phyloP scores from a whole-genome alignment of 2,329 filamentous ascomycete species.

The Ascochyta pisi region DNA sequence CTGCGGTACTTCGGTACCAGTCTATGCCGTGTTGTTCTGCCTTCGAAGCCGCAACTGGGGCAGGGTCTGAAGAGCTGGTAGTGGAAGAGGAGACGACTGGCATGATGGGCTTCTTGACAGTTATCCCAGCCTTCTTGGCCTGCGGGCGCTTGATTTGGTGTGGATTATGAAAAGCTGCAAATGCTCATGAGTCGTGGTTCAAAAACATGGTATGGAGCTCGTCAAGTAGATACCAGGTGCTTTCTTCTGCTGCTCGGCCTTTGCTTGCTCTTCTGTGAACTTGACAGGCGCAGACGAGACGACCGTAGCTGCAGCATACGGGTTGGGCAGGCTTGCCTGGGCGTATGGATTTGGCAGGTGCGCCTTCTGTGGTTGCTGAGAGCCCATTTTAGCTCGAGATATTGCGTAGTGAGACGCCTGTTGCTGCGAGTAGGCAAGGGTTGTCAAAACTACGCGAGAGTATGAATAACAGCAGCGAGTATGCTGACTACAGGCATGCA shows the following conservation, averaged over 20 bases:
- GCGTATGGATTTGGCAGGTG: conserved; percentile 38
- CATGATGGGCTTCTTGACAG: conserved; percentile 36
- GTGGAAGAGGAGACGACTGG: conserved; percentile 24
- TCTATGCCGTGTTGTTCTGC: conserved; percentile 35
- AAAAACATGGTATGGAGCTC: conserved; percentile 27
- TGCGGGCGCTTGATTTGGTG: conserved; percentile 44
- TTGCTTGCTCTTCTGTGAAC: conserved; percentile 40
- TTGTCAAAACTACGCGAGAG: neutral
- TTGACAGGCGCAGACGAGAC: conserved; percentile 38
- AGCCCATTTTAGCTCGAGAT: conserved; percentile 30
- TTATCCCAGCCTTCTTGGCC: conserved; percentile 32
- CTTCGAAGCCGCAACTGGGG: conserved; percentile 16
- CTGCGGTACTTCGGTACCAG: conserved; percentile 77
- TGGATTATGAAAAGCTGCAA: conserved; percentile 43
- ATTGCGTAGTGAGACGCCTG: conserved; percentile 7
- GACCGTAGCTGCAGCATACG: conserved; percentile 37
- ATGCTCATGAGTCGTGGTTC: conserved; percentile 38
- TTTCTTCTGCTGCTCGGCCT: conserved; percentile 42
- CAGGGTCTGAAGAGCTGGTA: conserved; percentile 20
- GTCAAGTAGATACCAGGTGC: conserved; percentile 42
- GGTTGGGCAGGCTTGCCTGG: conserved; percentile 34
- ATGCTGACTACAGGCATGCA: neutral
- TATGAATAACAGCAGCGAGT: neutral
- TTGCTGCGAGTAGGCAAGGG: neutral
- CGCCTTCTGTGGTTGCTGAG: conserved; percentile 33